These are phyloP conservation scores for Suillus bovinus DNA, from an alignment of 768 basidiomycete species.

Conservation along the genomic window DNA sequence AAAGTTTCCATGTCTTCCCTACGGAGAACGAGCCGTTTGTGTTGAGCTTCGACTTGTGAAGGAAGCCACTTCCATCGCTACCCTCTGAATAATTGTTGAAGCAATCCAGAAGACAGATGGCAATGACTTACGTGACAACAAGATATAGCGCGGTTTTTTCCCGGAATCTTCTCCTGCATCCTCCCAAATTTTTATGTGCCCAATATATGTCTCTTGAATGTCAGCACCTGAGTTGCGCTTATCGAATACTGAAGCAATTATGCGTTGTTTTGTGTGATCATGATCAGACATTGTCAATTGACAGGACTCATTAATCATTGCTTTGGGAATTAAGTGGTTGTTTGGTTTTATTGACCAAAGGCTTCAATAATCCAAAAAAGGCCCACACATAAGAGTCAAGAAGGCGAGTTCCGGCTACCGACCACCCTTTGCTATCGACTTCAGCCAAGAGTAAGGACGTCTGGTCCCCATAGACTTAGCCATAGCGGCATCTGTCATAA, in stretches of 20 bases:
- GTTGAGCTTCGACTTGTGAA: constrained; percentile 98
- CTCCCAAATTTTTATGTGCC: constrained; percentile 94
- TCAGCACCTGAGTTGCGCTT: constrained; percentile 63
- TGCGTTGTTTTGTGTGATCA: constrained; percentile 62
- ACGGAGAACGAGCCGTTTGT: constrained; percentile 94
- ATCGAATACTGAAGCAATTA: constrained; percentile 83
- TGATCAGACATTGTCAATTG: constrained; percentile 45
- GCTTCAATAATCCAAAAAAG: constrained; percentile 15
- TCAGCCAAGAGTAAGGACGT: neutral
- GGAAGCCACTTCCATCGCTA: constrained; percentile 59
- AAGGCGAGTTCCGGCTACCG: constrained; percentile 9
- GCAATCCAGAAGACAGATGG: neutral
- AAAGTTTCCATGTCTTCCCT: constrained; percentile 92
- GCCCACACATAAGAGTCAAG: constrained; percentile 8
- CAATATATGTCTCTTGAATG: constrained; percentile 78
- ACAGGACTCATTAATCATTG: no score
- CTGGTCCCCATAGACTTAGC: constrained; percentile 3
- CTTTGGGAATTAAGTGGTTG: constrained; percentile 9
- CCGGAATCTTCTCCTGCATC: constrained; percentile 73
- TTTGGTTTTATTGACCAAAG: constrained; percentile 24
- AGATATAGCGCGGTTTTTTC: constrained; percentile 86
- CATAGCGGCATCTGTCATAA: constrained; percentile 4
- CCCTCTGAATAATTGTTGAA: constrained; percentile 46
- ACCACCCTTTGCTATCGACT: constrained; percentile 9
- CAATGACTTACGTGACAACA: constrained; percentile 79